Evolutionary conservation across 768 basidiomycete species (phyloP).

Genomic region (Leccinum imitatum): DNA sequence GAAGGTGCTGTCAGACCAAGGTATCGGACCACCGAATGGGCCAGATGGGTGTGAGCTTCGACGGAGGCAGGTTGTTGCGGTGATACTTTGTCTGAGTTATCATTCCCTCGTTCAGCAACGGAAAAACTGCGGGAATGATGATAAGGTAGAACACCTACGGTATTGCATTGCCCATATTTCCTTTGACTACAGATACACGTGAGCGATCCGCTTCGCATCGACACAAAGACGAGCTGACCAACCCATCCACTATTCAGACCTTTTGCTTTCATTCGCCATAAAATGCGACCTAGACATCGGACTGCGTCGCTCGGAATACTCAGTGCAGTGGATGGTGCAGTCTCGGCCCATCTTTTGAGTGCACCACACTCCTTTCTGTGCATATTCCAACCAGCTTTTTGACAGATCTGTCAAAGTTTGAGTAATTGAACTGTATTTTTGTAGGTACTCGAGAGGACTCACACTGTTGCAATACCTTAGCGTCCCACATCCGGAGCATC

Average conservation of each 20-base stretch:
- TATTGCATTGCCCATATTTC: constrained; percentile 74
- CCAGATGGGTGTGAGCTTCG: constrained; percentile 65
- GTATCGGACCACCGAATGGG: constrained; percentile 73
- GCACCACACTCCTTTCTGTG: constrained; percentile 83
- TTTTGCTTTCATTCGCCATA: constrained; percentile 62
- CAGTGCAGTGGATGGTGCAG: constrained; percentile 46
- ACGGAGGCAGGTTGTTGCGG: constrained; percentile 45
- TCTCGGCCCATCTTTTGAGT: constrained; percentile 54
- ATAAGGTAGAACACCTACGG: constrained; percentile 46
- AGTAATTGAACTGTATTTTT: background rate
- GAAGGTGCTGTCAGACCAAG: constrained; percentile 57
- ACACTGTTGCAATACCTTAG: constrained; percentile 79
- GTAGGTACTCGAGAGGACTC: constrained; percentile 23
- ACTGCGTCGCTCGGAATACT: constrained; percentile 74
- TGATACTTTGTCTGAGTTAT: constrained; percentile 52
- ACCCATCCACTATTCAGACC: constrained; percentile 61
- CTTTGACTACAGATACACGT: constrained; percentile 42
- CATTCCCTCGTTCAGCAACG: background rate
- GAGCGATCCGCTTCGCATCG: background rate
- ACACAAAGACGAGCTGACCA: constrained; percentile 20
- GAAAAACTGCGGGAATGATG: background rate
- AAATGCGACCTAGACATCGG: constrained; percentile 71
- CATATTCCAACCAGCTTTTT: constrained; percentile 66
- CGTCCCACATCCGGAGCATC: constrained; percentile 72
- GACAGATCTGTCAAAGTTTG: constrained; percentile 51